These are phyloP conservation scores for Fusarium globosum DNA, from an alignment of 2,329 filamentous ascomycete species.

Conservation along the genomic window DNA sequence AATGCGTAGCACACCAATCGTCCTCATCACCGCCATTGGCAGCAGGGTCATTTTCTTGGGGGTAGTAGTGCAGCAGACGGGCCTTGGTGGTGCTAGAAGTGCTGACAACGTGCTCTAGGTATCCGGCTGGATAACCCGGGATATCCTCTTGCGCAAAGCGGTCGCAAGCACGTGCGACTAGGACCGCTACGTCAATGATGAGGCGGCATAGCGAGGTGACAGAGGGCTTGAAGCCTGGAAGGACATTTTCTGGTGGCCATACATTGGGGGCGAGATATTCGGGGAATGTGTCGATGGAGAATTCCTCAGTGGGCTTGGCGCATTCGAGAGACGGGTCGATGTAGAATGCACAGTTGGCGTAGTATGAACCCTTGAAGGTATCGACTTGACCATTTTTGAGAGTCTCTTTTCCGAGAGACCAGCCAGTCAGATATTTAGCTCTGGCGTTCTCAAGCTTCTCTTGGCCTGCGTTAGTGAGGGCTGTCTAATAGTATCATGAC, in stretches of 20 bases:
- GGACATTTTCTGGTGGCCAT: conserved; percentile 77
- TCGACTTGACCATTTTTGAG: conserved; percentile 82
- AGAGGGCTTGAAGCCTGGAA: conserved; percentile 80
- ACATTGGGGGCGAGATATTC: conserved; percentile 92
- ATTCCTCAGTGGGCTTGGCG: conserved; percentile 68
- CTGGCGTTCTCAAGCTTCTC: conserved; percentile 68
- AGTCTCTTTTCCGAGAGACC: conserved; percentile 85
- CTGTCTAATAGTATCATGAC: not conserved
- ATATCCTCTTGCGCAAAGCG: conserved; percentile 84
- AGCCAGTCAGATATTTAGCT: conserved; percentile 76
- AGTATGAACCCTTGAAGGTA: conserved; percentile 85
- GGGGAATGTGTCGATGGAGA: conserved; percentile 73
- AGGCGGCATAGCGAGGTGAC: conserved; percentile 82
- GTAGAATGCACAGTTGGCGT: conserved; percentile 85
- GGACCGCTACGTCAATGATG: conserved; percentile 88
- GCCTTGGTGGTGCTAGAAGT: conserved; percentile 92
- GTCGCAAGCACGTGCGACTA: conserved; percentile 93
- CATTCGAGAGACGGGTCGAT: conserved; percentile 71
- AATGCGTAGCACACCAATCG: conserved; percentile 92
- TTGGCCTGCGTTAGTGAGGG: conserved; percentile 39
- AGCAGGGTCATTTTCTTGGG: conserved; percentile 59
- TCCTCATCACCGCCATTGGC: conserved; percentile 69
- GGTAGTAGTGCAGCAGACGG: conserved; percentile 92
- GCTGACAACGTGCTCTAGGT: conserved; percentile 87
- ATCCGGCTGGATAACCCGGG: conserved; percentile 77